Evolutionary conservation across 2,329 filamentous ascomycete genomes (phyloP).

Genomic region (Cladosporium sp.): DNA sequence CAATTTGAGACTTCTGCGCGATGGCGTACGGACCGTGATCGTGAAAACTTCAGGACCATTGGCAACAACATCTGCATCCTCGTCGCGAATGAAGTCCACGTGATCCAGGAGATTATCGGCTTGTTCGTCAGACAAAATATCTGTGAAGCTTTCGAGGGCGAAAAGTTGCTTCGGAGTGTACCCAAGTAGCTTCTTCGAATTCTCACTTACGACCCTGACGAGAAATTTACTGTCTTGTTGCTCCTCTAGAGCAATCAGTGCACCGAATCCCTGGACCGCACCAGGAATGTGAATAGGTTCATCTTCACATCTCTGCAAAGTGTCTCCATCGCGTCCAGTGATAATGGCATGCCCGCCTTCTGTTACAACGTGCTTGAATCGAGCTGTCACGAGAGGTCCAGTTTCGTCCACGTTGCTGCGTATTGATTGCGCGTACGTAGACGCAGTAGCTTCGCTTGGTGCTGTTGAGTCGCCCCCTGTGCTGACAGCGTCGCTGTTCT

Average conservation of each 20-base stretch:
- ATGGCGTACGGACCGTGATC: conserved; percentile 60
- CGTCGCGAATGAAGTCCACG: conserved; percentile 80
- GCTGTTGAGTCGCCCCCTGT: conserved; percentile 13
- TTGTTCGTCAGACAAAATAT: conserved; percentile 78
- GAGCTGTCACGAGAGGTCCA: conserved; percentile 57
- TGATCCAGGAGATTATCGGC: conserved; percentile 79
- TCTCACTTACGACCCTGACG: conserved; percentile 75
- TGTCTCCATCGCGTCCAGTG: conserved; percentile 67
- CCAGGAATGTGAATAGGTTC: conserved; percentile 87
- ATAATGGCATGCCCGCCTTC: conserved; percentile 77
- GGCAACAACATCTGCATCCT: conserved; percentile 66
- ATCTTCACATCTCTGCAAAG: conserved; percentile 77
- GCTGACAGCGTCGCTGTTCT: conserved; percentile 15
- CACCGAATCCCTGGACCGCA: conserved; percentile 73
- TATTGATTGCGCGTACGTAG: conserved; percentile 24
- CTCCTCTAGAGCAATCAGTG: conserved; percentile 69
- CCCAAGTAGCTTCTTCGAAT: conserved; percentile 68
- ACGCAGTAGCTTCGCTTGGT: conserved; percentile 15
- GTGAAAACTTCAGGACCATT: conserved; percentile 87
- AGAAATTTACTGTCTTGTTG: conserved; percentile 61
- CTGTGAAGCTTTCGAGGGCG: conserved; percentile 67
- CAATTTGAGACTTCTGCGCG: conserved; percentile 56
- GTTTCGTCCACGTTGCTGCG: conserved; percentile 39
- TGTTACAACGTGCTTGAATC: conserved; percentile 74
- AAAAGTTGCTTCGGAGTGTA: conserved; percentile 75